Evolutionary conservation across 2,329 filamentous ascomycete species (phyloP), one percentile per base, ranked within the genome.

Genomic region (Diaporthe citrichinensis): DNA sequence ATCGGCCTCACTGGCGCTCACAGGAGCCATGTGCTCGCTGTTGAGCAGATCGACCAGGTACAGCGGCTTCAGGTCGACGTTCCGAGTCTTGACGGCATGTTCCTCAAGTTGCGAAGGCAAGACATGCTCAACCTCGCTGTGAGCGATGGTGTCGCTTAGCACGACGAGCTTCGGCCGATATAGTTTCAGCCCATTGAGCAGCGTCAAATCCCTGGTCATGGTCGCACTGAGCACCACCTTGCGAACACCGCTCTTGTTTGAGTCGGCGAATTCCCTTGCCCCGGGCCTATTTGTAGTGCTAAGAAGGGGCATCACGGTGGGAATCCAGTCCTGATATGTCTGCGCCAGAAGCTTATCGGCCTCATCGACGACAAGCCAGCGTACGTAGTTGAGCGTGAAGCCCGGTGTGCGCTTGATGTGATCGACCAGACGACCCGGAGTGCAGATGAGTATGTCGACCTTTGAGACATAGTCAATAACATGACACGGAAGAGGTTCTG

Each of bases 351-450:
- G 87, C 81, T 97, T 95, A 83, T 98, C 96, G 15, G 96, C 97
- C 84, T 98, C 96, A 80, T 98, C 96, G 61, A 98, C 94, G 3
- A 98, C 91, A 0, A 98, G 88, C 95, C 96, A 98, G 76, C 94
- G 91, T 6, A 98, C 87, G 81, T 94, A 89, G 74, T 94, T 90
- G 31, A 98, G 87, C 0, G 89, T 91, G 82, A 98, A 98, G 0
- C 95, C 95, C 4, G 91, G 91, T 0, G 96, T 98, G 76, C 93
- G 92, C 78, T 93, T 93, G 69, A 98, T 89, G 83, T 98, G 96
- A 80, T 98, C 96, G 5, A 98, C 95, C 0, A 98, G 90, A 77
- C 96, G 92, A 76, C 97, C 97, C 0, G 96, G 96, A 0, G 96
- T 98, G 82, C 95, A 97, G 69, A 98, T 94, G 36, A 99, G 88